Evolutionary conservation across 2,329 filamentous ascomycete genomes (phyloP).

Genomic region (Ceratocystis lukuohia): DNA sequence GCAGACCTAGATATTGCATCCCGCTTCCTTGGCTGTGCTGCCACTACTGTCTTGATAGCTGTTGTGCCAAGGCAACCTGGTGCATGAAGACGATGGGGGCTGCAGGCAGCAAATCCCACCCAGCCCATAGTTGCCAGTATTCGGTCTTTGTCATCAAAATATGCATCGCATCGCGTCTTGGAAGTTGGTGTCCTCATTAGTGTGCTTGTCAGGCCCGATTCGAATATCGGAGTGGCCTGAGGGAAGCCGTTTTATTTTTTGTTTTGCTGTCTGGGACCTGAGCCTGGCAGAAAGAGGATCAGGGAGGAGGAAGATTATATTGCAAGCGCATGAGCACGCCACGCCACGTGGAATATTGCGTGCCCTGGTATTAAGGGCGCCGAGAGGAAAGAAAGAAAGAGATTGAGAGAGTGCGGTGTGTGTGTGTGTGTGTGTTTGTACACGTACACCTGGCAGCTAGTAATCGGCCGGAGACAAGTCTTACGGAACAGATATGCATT

Average conservation of each 20-base stretch:
- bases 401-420: too few species aligned
- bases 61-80: neutral
- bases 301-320: neutral
- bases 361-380: neutral
- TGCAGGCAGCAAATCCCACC: too few species aligned
- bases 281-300: neutral
- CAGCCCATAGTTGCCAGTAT: too few species aligned
- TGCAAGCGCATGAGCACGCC: neutral
- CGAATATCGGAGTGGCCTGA: neutral
- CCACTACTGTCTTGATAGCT: neutral
- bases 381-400: too few species aligned
- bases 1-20: neutral
- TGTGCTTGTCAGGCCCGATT: slow-evolving; percentile 16
- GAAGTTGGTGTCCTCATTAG: slow-evolving; percentile 10
- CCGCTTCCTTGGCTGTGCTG: neutral
- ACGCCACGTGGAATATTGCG: neutral
- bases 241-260: neutral
- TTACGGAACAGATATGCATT: too few species aligned
- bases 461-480: too few species aligned
- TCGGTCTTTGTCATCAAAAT: neutral
- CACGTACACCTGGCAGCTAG: too few species aligned
- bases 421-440: too few species aligned
- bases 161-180: neutral
- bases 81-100: neutral
- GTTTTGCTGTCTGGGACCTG: neutral